Evolutionary conservation across 305 asterid genomes (phyloP).

Genomic region (Stenogyne calaminthoides): DNA sequence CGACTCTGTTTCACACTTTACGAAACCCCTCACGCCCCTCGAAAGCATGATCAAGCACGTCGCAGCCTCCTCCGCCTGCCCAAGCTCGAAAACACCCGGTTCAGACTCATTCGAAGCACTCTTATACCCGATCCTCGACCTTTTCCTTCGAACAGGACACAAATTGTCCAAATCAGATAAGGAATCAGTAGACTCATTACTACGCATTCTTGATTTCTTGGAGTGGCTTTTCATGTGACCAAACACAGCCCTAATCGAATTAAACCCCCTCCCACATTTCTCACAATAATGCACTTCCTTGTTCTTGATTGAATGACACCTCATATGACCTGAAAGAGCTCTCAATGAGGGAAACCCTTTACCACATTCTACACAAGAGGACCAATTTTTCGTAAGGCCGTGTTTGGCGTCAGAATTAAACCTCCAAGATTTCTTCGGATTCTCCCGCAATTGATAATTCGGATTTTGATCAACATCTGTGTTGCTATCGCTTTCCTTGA

Average conservation of each 20-base stretch:
- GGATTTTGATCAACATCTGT: slow-evolving; percentile 44
- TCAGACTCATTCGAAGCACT: slow-evolving; percentile 33
- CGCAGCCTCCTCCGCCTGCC: slow-evolving; percentile 58
- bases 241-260: slow-evolving; percentile 68
- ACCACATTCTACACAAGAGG: slow-evolving; percentile 63
- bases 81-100: slow-evolving; percentile 34
- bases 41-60: slow-evolving; percentile 72
- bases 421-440: slow-evolving; percentile 85
- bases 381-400: slow-evolving; percentile 20
- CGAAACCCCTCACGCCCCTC: slow-evolving; percentile 45
- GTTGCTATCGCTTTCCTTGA: slow-evolving; percentile 8
- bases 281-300: slow-evolving; percentile 44
- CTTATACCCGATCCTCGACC: slow-evolving; percentile 62
- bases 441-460: slow-evolving; percentile 60
- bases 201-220: slow-evolving; percentile 40
- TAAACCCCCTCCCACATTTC: slow-evolving; percentile 69
- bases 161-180: slow-evolving; percentile 48
- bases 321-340: slow-evolving; percentile 84
- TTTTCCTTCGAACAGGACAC: slow-evolving; percentile 59
- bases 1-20: slow-evolving; percentile 27
- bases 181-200: slow-evolving; percentile 36
- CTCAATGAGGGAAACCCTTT: slow-evolving; percentile 60
- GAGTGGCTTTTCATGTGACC: slow-evolving; percentile 93
- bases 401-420: slow-evolving; percentile 41
- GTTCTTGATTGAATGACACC: slow-evolving; percentile 60